Percentiles rank a stretch among this genome's conserved stretches.
These are phyloP conservation scores for Sporothrix variecibatus DNA, from an alignment of 2,329 filamentous ascomycete genomes.

Conservation along the genomic window DNA sequence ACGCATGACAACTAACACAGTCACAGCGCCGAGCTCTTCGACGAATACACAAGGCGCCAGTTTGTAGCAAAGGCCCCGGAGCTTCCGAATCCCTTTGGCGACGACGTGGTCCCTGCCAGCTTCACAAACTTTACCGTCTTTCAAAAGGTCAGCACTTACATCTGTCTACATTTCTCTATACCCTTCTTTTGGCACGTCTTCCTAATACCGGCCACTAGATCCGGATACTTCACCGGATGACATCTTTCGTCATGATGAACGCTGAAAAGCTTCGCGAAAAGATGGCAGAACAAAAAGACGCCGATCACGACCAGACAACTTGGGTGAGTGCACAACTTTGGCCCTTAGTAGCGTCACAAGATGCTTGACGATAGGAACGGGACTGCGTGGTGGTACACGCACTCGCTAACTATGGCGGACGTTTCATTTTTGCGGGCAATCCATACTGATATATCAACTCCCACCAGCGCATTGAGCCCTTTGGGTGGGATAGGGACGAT, in stretches of 20 bases:
- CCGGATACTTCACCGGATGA: constrained; percentile 81
- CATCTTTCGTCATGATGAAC: constrained; percentile 84
- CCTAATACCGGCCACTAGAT: constrained; percentile 50
- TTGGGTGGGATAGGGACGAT: constrained; percentile 86
- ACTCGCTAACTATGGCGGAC: background rate
- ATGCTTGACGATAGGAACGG: constrained; percentile 29
- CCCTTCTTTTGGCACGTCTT: background rate
- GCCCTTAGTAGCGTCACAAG: background rate
- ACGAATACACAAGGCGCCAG: constrained; percentile 89
- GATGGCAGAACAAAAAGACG: constrained; percentile 80
- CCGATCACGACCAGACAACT: constrained; percentile 79
- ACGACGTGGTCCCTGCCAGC: constrained; percentile 67
- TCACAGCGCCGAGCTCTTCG: constrained; percentile 77
- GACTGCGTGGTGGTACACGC: background rate
- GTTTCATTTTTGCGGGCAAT: too few relatives aligned
- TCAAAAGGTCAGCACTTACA: constrained; percentile 60
- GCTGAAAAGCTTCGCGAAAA: constrained; percentile 83
- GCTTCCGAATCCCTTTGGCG: constrained; percentile 77
- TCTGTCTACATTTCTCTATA: background rate
- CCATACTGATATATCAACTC: background rate
- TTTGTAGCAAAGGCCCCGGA: constrained; percentile 78
- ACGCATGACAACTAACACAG: background rate
- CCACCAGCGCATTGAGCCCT: constrained; percentile 70
- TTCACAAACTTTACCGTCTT: constrained; percentile 83
- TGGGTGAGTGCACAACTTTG: constrained; percentile 64